These are phyloP conservation scores for Cairneyella variabilis DNA, from an alignment of 495 filamentous ascomycete species.

Conservation along the genomic window DNA sequence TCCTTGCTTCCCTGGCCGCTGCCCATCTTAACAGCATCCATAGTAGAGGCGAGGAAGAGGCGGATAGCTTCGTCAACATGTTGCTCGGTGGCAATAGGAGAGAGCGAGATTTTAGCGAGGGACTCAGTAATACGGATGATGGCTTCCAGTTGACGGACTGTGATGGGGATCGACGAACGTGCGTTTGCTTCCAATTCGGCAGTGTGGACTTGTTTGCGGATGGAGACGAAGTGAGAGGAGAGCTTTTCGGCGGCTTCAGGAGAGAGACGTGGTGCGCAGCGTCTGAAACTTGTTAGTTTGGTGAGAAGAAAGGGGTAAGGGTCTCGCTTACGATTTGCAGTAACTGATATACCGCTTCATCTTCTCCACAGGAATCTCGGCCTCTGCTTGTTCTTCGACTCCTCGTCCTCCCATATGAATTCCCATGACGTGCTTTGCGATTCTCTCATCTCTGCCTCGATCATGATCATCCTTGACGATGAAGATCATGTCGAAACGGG, in stretches of 20 bases:
- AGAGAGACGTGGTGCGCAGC: slow-evolving; percentile 88
- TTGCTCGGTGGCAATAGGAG: slow-evolving; percentile 76
- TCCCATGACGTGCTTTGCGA: slow-evolving; percentile 95
- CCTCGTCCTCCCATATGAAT: slow-evolving; percentile 93
- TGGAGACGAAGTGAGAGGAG: slow-evolving; percentile 94
- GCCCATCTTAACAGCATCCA: slow-evolving; percentile 95
- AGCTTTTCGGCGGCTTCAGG: slow-evolving; percentile 94
- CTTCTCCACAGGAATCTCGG: slow-evolving; percentile 88
- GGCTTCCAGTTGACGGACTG: slow-evolving; percentile 92
- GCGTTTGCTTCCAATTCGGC: slow-evolving; percentile 81
- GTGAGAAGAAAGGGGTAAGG: neutral
- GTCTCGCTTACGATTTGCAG: slow-evolving; percentile 75
- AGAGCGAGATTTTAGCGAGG: slow-evolving; percentile 84
- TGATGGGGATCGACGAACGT: slow-evolving; percentile 93
- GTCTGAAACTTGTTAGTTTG: slow-evolving; percentile 40
- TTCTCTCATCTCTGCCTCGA: slow-evolving; percentile 81
- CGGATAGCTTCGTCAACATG: slow-evolving; percentile 99
- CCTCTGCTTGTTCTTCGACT: slow-evolving; percentile 75
- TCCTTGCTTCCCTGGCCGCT: slow-evolving; percentile 77
- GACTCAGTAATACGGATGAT: slow-evolving; percentile 97
- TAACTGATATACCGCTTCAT: slow-evolving; percentile 99
- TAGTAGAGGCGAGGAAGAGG: slow-evolving; percentile 92
- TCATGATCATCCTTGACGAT: slow-evolving; percentile 97
- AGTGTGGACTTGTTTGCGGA: slow-evolving; percentile 90
- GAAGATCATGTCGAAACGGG: slow-evolving; percentile 99